Base-by-base conservation (phyloP, 2,329 filamentous ascomycete genomes). In the Sclerotiophoma versabilis region DNA sequence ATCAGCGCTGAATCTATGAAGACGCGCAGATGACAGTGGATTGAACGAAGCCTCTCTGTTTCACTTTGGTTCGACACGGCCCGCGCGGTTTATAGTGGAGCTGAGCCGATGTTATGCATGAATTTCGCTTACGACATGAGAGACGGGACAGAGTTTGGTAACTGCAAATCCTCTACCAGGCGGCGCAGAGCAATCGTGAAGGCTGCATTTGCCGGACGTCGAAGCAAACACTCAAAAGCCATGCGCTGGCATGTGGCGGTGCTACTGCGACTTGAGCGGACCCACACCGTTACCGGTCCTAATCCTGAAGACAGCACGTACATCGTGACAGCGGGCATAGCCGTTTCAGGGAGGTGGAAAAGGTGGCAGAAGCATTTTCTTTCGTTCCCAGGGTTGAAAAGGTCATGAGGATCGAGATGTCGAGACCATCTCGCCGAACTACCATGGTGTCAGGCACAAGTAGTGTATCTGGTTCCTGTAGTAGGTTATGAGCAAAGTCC, bases 311-410 rank as follows among this genome's bases (percentile, higher is more conserved):
- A 42, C 33, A 25, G 39, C 33, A 39, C 33, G 22, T 54, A 37
- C 27, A 27, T 22, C 15, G 27, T 41, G 51, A 45, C 26, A 48
- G 32, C 32, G 48, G 49, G 19, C 37, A 55, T 49, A 44, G 26
- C 58, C 59, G 34, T 38, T 57, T 61, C 53, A 60, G 62, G 64
- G 56, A 66, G 62, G 60, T 66, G 62, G 50, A 52, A 57, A 59
- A 48, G 41, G 19, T 34, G 27, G 42, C 26, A 44, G 27, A 39
- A 49, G 45, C 45, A 22, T 25, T n/a, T 25, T 32, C 29, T 20
- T 22, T 22, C 9, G 26, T 44, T 19, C 20, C 9, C n/a, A 25
- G 11, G 39, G 20, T 38, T 25, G 23, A 29, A 9, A 36, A 27
- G 38, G 26, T 39, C 50, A 45, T 36, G 34, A 45, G 39, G 38